phyloP scores from a whole-genome alignment of 75 land plant genomes.

The Picea glauca region DNA sequence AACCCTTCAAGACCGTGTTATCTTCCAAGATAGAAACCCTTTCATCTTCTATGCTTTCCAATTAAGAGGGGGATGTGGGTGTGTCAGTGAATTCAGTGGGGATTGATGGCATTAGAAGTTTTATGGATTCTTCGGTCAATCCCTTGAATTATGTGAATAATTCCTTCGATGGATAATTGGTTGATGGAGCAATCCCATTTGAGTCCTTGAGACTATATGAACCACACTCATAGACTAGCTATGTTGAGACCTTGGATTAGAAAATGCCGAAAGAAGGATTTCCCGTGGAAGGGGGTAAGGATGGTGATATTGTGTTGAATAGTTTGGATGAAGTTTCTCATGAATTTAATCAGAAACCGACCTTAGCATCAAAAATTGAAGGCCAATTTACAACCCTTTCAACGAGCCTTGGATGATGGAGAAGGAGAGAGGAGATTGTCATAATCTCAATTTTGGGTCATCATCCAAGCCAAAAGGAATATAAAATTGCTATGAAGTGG shows the following conservation, averaged over 20 bases:
- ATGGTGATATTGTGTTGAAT: not conserved
- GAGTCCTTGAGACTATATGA: not conserved
- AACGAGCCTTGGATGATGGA: conserved; percentile 37
- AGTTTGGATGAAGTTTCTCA: conserved; percentile 24
- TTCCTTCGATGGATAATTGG: not conserved
- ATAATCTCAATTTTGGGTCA: conserved; percentile 42
- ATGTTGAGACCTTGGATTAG: not conserved
- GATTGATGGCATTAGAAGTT: not conserved
- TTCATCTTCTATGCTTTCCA: conserved; percentile 2
- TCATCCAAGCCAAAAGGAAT: conserved; percentile 71
- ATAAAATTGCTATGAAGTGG: conserved; percentile 51
- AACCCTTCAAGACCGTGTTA: too few relatives aligned
- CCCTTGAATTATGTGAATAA: not conserved
- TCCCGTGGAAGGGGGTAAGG: conserved; percentile 4
- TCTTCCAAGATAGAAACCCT: not conserved
- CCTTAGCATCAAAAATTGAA: not conserved
- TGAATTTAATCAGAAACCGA: conserved; percentile 11
- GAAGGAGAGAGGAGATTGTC: conserved; percentile 51
- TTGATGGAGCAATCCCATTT: not conserved
- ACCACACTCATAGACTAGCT: not conserved
- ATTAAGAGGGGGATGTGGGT: not conserved
- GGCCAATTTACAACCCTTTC: not conserved
- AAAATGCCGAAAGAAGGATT: not conserved
- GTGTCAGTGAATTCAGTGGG: not conserved
- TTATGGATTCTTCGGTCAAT: not conserved